Base-by-base conservation (phyloP, 768 basidiomycete species). In the Steccherinum ochraceum region DNA sequence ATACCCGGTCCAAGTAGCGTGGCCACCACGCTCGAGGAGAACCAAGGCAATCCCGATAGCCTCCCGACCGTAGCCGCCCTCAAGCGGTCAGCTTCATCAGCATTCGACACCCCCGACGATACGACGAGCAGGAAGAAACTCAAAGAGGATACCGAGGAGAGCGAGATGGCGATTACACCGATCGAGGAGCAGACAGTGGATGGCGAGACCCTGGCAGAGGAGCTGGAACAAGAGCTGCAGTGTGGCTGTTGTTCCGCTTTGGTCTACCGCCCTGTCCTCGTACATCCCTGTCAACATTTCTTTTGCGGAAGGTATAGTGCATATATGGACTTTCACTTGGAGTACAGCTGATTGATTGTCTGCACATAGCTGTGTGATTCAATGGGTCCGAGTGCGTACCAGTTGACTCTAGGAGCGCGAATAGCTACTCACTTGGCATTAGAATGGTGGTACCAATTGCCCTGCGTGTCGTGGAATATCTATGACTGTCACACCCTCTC, bases 391-490 rank as follows among this genome's bases (percentile, higher is more conserved):
- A 56, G 89, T 90, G 68, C 82, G 86, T 80, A 54, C 40, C 18
- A 18, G n/a, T n/a, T n/a, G n/a, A 43, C 7, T 43, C 39, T 4
- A 3, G 27, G 12, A 4, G 48, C 12, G 35, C 40, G 10, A 7
- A 5, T 27, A 21, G 21, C 16, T 43, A 23, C 24, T 19, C 49
- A 49, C 19, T 41, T 39, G 55, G n/a, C n/a, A n/a, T 61, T 57
- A 92, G 89, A 92, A 92, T 58, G 86, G 88, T 27, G 90, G 89
- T 48, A 84, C 85, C 18, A 87, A 81, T 58, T 93, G 90, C 62
- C 90, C 90, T 12, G 82, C 85, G 4, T 93, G 90, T 59, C 83
- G 90, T 49, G 77, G 80, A 21, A 56, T 72, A n/a, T 83, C 88
- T 12, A 83, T 76, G 21, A 72, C 76, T 20, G 88, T 87, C 30